phyloP scores from a whole-genome alignment of 495 filamentous ascomycete genomes.

The Hypoxylon intermedium region DNA sequence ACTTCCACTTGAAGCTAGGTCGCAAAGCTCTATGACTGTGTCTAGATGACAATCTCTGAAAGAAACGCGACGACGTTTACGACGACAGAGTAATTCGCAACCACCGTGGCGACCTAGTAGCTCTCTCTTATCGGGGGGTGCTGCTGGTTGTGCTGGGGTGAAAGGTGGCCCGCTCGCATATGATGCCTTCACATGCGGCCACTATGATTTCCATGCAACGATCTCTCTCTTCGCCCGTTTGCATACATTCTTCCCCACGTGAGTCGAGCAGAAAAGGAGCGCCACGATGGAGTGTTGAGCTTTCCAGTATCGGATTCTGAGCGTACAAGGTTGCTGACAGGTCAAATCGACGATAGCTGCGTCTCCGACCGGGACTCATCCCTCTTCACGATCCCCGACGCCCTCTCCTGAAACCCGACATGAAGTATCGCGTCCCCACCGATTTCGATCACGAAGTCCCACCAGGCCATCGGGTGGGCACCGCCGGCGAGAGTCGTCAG shows the following conservation, averaged over 20 bases:
- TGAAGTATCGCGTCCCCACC: constrained; percentile 49
- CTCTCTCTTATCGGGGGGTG: constrained; percentile 28
- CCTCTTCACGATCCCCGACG: constrained; percentile 50
- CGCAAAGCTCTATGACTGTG: constrained; percentile 1
- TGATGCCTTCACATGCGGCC: constrained; percentile 46
- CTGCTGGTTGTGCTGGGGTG: constrained; percentile 39
- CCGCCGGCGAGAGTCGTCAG: constrained; percentile 42
- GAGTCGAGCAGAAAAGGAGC: constrained; percentile 43
- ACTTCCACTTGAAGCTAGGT: constrained; percentile 16
- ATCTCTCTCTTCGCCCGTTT: constrained; percentile 60
- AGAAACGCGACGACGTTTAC: constrained; percentile 13
- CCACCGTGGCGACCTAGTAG: constrained; percentile 38
- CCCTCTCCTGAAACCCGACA: constrained; percentile 55
- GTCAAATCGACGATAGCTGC: constrained; percentile 39
- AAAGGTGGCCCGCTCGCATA: constrained; percentile 23
- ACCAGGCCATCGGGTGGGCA: constrained; percentile 37
- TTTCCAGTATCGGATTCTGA: constrained; percentile 1
- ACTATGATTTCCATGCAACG: constrained; percentile 64
- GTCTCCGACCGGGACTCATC: constrained; percentile 45
- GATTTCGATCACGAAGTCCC: constrained; percentile 54
- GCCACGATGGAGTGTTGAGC: constrained; percentile 14
- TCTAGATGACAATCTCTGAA: constrained; percentile 30
- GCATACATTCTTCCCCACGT: constrained; percentile 59
- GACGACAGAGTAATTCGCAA: constrained; percentile 28
- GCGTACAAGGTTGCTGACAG: constrained; percentile 46